Evolutionary conservation across 2,329 filamentous ascomycete species (phyloP).

Genomic region (Botrytis porri): DNA sequence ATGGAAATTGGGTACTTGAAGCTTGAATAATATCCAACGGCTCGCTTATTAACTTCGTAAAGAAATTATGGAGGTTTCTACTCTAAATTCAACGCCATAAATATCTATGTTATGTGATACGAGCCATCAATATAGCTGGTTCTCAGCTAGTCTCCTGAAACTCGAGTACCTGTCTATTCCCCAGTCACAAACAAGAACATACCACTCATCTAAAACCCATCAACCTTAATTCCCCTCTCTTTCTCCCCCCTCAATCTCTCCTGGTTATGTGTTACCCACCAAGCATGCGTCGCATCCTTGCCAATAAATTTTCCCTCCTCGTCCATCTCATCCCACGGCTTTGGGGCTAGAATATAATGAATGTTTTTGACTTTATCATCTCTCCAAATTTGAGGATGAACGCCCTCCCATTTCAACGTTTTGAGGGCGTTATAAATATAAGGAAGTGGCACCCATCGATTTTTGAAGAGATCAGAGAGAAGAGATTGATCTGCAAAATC

Average conservation of each 20-base stretch:
- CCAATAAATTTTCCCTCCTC: conserved; percentile 43
- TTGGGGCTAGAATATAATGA: conserved; percentile 59
- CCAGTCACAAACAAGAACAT: neutral
- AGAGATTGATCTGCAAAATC: conserved; percentile 60
- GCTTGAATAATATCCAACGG: neutral
- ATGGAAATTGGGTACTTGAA: neutral
- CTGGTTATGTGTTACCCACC: conserved; percentile 54
- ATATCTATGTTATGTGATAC: neutral
- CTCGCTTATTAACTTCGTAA: neutral
- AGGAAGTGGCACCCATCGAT: conserved; percentile 56
- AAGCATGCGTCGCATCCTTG: conserved; percentile 48
- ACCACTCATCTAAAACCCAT: conserved; percentile 24
- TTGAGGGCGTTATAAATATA: conserved; percentile 63
- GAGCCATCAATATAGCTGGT: neutral
- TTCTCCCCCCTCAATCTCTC: conserved; percentile 41
- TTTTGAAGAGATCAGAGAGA: conserved; percentile 53
- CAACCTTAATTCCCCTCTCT: conserved; percentile 33
- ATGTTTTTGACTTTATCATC: conserved; percentile 59
- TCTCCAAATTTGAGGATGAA: conserved; percentile 55
- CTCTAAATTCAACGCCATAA: neutral
- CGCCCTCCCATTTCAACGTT: conserved; percentile 52
- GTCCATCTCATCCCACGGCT: conserved; percentile 57
- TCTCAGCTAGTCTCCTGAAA: neutral
- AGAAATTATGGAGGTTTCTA: neutral
- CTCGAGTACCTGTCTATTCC: neutral